Evolutionary conservation across 768 basidiomycete species (phyloP), one percentile per base, ranked within the genome.

Genomic region (Termitomyces sp.): DNA sequence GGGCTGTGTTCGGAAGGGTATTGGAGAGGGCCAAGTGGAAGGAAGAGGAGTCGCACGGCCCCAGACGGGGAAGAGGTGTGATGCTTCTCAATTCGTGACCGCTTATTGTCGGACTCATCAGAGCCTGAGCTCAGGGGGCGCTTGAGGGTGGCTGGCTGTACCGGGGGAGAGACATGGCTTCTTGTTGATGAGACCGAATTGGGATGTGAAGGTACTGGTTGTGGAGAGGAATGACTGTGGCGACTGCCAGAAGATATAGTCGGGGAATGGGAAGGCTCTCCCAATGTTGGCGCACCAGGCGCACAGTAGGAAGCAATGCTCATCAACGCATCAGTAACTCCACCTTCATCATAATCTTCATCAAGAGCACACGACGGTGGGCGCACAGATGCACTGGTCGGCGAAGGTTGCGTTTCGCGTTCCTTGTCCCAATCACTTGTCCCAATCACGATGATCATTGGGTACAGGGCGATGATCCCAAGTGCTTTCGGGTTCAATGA

Each of bases 311-410:
- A 64, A 66, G 89, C 74, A 60, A 97, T 79, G 2, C 82, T 85
- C 74, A 97, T 91, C 38, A 97, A 76, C 0, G 91, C 85, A 65
- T 94, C 93, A 4, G 92, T 61, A 13, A 57, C 91, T 28, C 90
- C 91, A 28, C 79, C 80, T 72, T 95, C 95, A 67, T 98, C 95
- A 66, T 97, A 97, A 67, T 97, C 91, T 66, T 98, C 95, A 68
- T 97, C 94, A 18, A 96, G 82, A 1, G 84, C 76, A 7, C 95
- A 81, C 12, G 85, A 78, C 7, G 88, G 86, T 18, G 86, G 82
- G 40, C 84, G 75, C 56, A 85, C 82, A 7, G 81, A 80, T 20
- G 79, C 82, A 60, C 81, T 84, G 2, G 84, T 90, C 1, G 90
- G 89, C 35, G 88, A 90, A 2, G 89, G 90, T 65, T 90, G 89